Percentiles rank a stretch among this genome's conserved stretches.
phyloP scores from a whole-genome alignment of 1,284 basidiomycete species.

The Ustilago esculenta region DNA sequence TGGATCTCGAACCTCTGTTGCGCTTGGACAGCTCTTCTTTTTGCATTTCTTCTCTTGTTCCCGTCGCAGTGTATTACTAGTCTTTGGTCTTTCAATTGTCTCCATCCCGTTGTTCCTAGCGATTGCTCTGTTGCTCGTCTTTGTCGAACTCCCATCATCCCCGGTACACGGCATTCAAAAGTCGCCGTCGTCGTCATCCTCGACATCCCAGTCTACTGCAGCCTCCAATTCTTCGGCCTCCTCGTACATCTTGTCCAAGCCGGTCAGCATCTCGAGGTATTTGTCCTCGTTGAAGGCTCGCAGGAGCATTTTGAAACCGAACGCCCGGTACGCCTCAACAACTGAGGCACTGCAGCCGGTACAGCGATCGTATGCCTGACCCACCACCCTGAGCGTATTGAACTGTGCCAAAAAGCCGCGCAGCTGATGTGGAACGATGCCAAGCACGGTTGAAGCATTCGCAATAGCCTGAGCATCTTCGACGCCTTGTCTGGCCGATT shows the following conservation, averaged over 20 bases:
- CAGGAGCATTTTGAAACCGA: slow-evolving; percentile 82
- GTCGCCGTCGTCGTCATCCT: slow-evolving; percentile 37
- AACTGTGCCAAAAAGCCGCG: slow-evolving; percentile 89
- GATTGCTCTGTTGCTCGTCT: background rate
- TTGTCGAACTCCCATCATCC: too few relatives aligned
- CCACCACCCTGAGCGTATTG: slow-evolving; percentile 82
- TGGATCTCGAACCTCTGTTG: background rate
- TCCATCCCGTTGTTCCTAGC: slow-evolving; percentile 9
- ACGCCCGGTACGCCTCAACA: slow-evolving; percentile 69
- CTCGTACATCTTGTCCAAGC: slow-evolving; percentile 75
- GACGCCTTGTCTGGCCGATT: slow-evolving; percentile 14
- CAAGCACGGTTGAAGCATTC: slow-evolving; percentile 69
- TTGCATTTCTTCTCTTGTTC: slow-evolving; percentile 18
- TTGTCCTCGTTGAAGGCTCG: slow-evolving; percentile 82
- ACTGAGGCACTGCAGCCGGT: slow-evolving; percentile 76
- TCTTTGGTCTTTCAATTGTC: background rate
- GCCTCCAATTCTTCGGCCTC: slow-evolving; percentile 55
- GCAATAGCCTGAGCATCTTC: slow-evolving; percentile 33
- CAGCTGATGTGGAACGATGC: slow-evolving; percentile 90
- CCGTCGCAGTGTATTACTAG: slow-evolving; percentile 33
- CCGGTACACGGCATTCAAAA: slow-evolving; percentile 5
- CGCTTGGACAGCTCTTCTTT: background rate
- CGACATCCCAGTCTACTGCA: slow-evolving; percentile 52
- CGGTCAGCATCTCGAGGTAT: slow-evolving; percentile 83
- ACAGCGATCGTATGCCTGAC: slow-evolving; percentile 85